Evolutionary conservation across 1,284 basidiomycete species (phyloP).

Genomic region (Schizophyllum amplum): DNA sequence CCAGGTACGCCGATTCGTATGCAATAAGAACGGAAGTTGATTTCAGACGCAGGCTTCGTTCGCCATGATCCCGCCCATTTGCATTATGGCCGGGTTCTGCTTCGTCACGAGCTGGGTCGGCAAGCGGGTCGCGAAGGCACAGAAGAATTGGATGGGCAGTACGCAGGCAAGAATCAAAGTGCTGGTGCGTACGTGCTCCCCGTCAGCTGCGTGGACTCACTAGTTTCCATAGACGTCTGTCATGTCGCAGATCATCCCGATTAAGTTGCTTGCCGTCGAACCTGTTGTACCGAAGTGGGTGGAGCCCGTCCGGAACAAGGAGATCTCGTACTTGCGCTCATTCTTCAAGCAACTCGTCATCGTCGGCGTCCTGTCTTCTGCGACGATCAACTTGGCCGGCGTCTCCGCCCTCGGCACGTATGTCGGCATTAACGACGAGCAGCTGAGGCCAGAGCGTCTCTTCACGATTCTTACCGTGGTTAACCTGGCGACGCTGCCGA

Average conservation of each 20-base stretch:
- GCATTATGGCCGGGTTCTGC: constrained; percentile 8
- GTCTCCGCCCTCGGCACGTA: constrained; percentile 15
- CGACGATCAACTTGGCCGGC: constrained; percentile 12
- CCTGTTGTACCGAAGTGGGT: constrained; percentile 5
- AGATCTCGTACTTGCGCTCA: constrained; percentile 7
- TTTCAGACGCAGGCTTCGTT: constrained; percentile 6
- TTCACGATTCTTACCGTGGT: constrained; percentile 13
- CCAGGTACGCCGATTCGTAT: constrained; percentile 6
- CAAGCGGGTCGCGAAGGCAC: constrained; percentile 12
- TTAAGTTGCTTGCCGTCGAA: constrained; percentile 8
- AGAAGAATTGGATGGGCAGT: constrained; percentile 16
- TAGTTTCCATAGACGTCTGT: constrained; percentile 7
- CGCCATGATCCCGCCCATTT: constrained; percentile 11
- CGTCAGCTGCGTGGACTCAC: constrained; percentile 5
- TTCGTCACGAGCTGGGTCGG: constrained; percentile 9
- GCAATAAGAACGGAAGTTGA: not conserved
- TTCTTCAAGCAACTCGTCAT: constrained; percentile 7
- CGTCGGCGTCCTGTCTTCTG: constrained; percentile 11
- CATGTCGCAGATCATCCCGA: constrained; percentile 9
- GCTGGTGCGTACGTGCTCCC: constrained; percentile 11
- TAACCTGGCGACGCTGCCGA: constrained; percentile 11
- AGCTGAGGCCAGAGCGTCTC: constrained; percentile 6
- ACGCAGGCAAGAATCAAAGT: constrained; percentile 19
- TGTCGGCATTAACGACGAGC: constrained; percentile 7
- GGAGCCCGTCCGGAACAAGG: constrained; percentile 4